These are phyloP conservation scores for Halteria grandinella DNA, from an alignment of 73 alveolate genomes.

Conservation along the genomic window DNA sequence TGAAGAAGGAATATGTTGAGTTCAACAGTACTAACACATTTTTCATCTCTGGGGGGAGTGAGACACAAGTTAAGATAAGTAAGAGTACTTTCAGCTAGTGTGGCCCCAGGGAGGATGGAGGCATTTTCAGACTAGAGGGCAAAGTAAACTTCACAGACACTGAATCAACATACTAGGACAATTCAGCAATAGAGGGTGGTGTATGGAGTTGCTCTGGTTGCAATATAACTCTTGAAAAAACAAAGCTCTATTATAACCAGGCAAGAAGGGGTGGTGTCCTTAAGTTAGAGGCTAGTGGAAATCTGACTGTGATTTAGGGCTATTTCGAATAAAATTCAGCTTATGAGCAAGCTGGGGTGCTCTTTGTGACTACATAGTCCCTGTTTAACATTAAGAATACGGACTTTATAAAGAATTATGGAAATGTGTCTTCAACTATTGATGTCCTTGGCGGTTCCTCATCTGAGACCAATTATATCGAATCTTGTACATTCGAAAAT, in stretches of 20 bases:
- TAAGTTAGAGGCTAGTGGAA: background rate
- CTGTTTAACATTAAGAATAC: background rate
- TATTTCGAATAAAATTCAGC: background rate
- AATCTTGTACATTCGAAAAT: background rate
- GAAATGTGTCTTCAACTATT: background rate
- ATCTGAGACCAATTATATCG: background rate
- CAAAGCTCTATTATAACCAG: background rate
- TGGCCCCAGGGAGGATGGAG: too few relatives aligned
- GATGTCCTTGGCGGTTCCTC: constrained; percentile 5
- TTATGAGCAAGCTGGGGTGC: constrained; percentile 3
- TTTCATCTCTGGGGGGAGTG: too few relatives aligned
- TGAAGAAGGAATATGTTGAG: too few relatives aligned
- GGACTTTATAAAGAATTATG: background rate
- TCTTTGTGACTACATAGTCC: constrained; percentile 12
- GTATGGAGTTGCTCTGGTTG: too few relatives aligned
- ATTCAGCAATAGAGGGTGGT: too few relatives aligned
- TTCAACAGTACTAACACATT: too few relatives aligned
- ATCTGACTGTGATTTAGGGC: background rate
- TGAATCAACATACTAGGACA: too few relatives aligned
- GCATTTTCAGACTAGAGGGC: too few relatives aligned
- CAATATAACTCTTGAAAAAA: background rate
- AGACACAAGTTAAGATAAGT: too few relatives aligned
- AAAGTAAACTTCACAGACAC: too few relatives aligned
- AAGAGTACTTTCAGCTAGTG: too few relatives aligned
- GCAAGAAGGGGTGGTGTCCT: constrained; percentile 1